Percentiles rank a stretch among this genome's conserved stretches.
phyloP scores from a whole-genome alignment of 305 asterid genomes.

The Fraxinus sp. region DNA sequence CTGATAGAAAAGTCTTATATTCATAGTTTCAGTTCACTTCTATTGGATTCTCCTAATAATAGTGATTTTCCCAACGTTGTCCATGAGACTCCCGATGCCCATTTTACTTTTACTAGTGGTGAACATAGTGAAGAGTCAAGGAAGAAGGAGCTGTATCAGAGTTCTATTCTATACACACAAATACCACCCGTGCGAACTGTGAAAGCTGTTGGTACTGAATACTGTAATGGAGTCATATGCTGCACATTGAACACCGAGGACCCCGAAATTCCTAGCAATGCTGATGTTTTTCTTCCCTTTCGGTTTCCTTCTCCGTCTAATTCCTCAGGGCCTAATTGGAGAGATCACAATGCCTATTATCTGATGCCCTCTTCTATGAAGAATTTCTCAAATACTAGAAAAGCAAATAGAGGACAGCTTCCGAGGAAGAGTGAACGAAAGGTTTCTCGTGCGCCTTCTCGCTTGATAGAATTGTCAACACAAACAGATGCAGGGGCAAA shows the following conservation, averaged over 20 bases:
- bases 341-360: slow-evolving; percentile 37
- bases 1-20: slow-evolving; percentile 41
- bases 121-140: slow-evolving; percentile 19
- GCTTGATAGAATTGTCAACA: slow-evolving; percentile 29
- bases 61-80: slow-evolving; percentile 29
- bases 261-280: slow-evolving; percentile 63
- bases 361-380: slow-evolving; percentile 34
- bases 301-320: slow-evolving; percentile 47
- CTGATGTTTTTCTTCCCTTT: slow-evolving; percentile 69
- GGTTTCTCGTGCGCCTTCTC: slow-evolving; percentile 21
- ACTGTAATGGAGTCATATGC: slow-evolving; percentile 54
- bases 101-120: slow-evolving; percentile 24
- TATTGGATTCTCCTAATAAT: slow-evolving; percentile 51
- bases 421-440: slow-evolving; percentile 17
- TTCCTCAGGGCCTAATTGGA: slow-evolving; percentile 38
- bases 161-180: slow-evolving; percentile 33
- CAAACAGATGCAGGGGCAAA: slow-evolving; percentile 25
- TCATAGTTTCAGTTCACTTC: slow-evolving; percentile 46
- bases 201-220: slow-evolving; percentile 53
- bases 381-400: slow-evolving; percentile 27
- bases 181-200: slow-evolving; percentile 33
- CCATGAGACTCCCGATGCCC: slow-evolving; percentile 25
- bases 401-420: slow-evolving; percentile 29
- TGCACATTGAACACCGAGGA: slow-evolving; percentile 70
- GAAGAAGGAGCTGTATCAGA: slow-evolving; percentile 17